Evolutionary conservation across 2,329 filamentous ascomycete genomes (phyloP), one percentile per base, ranked within the genome.

Genomic region (Lachnellula cervina): DNA sequence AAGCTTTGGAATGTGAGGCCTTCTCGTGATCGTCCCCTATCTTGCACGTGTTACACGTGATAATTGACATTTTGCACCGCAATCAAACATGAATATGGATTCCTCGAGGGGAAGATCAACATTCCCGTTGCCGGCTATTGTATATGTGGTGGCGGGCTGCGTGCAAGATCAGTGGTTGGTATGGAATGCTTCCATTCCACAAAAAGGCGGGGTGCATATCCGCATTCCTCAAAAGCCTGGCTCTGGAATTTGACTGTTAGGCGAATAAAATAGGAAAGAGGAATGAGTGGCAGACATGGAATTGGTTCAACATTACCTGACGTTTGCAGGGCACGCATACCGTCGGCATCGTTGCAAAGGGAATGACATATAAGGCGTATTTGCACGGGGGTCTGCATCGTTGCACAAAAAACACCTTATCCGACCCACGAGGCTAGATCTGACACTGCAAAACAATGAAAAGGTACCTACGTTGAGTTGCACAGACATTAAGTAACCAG

Each of bases 1-100:
- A 38, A 38, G 23, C 55, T 46, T 34, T 58, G 58, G 62, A 64
- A 64, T 65, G 63, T 56, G 49, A 55, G 45, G 54, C 54, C 59
- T 56, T 61, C 54, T 55, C 34, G 43, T 38, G 37, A 45, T 44
- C 17, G 40, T 14, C 5, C 37, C 44, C 14, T n/a, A 21, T 9
- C 43, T 44, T 25, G 25, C 35, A 49, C 45, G 45, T 46, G 43
- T n/a, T 35, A 59, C 58, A 62, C 58, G 60, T 62, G 58, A 62
- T 59, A 44, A 21, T 17, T 14, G 32, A 14, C 28, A 34, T 23
- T 53, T 53, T 52, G 46, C 50, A 52, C 49, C 25, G 49, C 34
- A 44, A 49, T 42, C 37, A 47, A 49, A 58, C 58, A 60, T 53
- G 54, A 50, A 59, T 52, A 28, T 23, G 28, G 51, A 56, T 62